A percentile compares a stretch with the other conserved stretches of the same genome.
These are phyloP conservation scores for Fagopyrum tataricum DNA, from an alignment of 148 eudicot species.

Conservation along the genomic window DNA sequence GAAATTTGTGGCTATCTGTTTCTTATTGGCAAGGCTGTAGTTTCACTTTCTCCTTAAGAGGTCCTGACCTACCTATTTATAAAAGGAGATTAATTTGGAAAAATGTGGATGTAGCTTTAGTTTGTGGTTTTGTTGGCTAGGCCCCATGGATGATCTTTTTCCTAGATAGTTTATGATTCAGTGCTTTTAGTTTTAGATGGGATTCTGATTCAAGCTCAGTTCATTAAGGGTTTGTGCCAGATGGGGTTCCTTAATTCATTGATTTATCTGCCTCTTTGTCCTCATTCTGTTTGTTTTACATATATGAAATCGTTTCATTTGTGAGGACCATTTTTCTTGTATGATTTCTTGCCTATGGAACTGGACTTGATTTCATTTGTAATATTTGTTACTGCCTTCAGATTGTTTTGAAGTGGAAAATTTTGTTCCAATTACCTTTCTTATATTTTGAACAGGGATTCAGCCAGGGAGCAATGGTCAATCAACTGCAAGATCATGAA, in stretches of 20 bases:
- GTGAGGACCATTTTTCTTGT: background rate
- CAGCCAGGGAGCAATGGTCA: constrained; percentile 34
- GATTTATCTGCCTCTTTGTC: background rate
- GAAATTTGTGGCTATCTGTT: too few relatives aligned
- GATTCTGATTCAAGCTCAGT: background rate
- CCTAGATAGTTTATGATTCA: background rate
- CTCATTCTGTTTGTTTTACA: background rate
- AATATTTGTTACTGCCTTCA: background rate
- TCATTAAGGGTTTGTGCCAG: too few relatives aligned
- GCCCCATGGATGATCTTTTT: background rate
- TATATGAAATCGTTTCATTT: background rate
- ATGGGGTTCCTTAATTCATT: background rate
- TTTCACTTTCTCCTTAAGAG: background rate
- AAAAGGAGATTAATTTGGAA: background rate
- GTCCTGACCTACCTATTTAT: background rate
- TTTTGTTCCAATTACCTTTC: background rate
- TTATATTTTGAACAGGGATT: constrained; percentile 39
- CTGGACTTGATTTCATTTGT: background rate
- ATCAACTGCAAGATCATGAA: constrained; percentile 77
- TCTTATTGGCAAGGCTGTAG: too few relatives aligned
- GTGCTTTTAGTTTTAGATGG: background rate
- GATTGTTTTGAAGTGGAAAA: constrained; percentile 7
- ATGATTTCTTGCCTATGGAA: background rate
- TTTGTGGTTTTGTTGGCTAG: background rate
- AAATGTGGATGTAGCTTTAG: background rate